Base-by-base conservation (phyloP, 148 eudicot species). In the Simmondsia chinensis region DNA sequence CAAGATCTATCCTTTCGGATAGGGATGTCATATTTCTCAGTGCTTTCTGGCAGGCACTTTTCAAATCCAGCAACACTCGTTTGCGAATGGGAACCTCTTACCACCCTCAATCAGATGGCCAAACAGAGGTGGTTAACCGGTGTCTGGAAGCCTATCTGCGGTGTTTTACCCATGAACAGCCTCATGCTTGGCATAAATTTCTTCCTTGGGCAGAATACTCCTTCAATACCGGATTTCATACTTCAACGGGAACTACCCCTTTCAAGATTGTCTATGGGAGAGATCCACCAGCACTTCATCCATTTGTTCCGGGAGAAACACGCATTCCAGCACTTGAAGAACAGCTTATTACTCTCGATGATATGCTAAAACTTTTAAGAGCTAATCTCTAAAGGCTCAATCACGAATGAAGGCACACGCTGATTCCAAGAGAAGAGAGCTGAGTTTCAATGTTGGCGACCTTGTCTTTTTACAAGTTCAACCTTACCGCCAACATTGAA, bases 161-260 rank as follows among this genome's bases (percentile, higher is more conserved):
- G 4, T 39, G 54, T n/a, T 33, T 35, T n/a, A 31, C 54, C 17
- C 6, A n/a, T 32, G 54, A 49, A 49, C 54, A 35, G 12, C 29
- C 42, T 21, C 16, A n/a, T 3, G 6, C 4, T 1, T 49, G 42
- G 54, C 7, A 9, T 27, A 2, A n/a, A 1, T 35, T 20, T 14
- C 26, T 33, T 10, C 41, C 29, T 1, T 49, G 54, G 54, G 54
- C 42, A 3, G 42, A 49, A 12, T 49, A 28, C 20, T 49, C 29
- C 1, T 49, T 10, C 42, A 49, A 49, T 22, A 49, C 41, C 9
- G 10, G 30, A 4, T 49, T 19, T 22, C 54, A 49, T 19, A 49
- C 29, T 22, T 49, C 54, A 4, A 22, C 31, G 18, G 30, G 54
- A n/a, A 31, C 14, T 3, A 49, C 54, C 6, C 54, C 40, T 10